Base-by-base conservation (phyloP, 2,329 filamentous ascomycete species). In the Aspergillus cejpii region DNA sequence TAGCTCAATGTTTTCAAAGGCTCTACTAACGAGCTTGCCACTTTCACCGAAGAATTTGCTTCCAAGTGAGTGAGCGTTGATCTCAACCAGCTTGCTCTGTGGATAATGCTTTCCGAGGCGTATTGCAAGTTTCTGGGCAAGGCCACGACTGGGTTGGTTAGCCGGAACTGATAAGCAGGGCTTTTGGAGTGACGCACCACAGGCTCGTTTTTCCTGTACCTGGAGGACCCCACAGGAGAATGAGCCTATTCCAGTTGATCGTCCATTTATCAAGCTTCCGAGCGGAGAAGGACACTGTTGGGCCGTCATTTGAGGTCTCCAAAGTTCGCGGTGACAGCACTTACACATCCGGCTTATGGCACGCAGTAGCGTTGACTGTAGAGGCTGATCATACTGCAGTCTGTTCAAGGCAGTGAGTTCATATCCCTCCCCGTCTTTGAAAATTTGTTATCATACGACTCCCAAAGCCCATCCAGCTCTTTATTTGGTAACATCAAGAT, bases 211-310 rank as follows among this genome's bases (percentile, higher is more conserved):
- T 96, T 61, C 91, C 91, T 10, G 91, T 97, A 64, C 91, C 91
- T 2, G 91, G 91, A 4, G 91, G 90, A 0, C 91, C 91, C 68
- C 96, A 96, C 38, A 96, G 81, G 46, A 96, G 75, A 12, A 96
- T 87, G 7, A 74, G 55, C 15, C 69, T 64, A 45, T 74, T 73
- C 69, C 71, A 74, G 45, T 67, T 69, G 49, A 71, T 65, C 1
- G 63, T 60, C 43, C 60, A 60, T 20, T 61, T 56, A 46, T 67
- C 62, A 10, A 71, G 57, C 19, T 57, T 61, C 11, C 57, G 59
- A 37, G 62, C 56, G n/a, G 62, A 59, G 39, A 64, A 58, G 1
- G 53, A 48, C 10, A 64, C 61, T 64, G 37, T 14, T 12, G 14
- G 31, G 17, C 3, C 8, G 36, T 52, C 44, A 45, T 23, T 29